Evolutionary conservation across 2,329 filamentous ascomycete species (phyloP).

Genomic region (Cladosporium sp.): DNA sequence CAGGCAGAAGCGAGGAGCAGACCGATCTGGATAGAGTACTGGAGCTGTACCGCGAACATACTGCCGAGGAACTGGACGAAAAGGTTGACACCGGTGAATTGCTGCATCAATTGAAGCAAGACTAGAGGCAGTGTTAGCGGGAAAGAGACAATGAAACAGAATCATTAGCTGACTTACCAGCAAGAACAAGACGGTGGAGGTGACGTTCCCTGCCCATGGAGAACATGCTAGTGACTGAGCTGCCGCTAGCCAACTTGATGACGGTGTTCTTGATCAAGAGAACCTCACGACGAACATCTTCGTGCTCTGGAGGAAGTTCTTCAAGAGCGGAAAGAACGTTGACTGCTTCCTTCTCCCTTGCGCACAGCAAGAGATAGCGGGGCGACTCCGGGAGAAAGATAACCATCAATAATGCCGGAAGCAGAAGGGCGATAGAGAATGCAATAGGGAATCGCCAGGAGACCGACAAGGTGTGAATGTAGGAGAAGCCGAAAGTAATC

Average conservation of each 20-base stretch:
- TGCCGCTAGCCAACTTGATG: conserved; percentile 5
- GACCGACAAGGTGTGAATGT: background rate
- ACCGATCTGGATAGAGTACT: conserved; percentile 17
- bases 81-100: conserved; percentile 14
- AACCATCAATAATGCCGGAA: conserved; percentile 10
- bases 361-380: conserved; percentile 12
- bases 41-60: conserved; percentile 18
- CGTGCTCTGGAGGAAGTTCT: conserved; percentile 8
- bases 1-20: conserved; percentile 23
- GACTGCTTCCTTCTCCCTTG: conserved; percentile 9
- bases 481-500: conserved; percentile 39
- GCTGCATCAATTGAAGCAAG: conserved; percentile 11
- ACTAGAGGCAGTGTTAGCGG: background rate
- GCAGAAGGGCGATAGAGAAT: conserved; percentile 8
- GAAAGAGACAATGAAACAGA: background rate
- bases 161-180: background rate
- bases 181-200: conserved; percentile 11
- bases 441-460: conserved; percentile 13
- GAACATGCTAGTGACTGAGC: conserved; percentile 4
- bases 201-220: conserved; percentile 11
- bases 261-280: conserved; percentile 13
- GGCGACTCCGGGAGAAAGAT: conserved; percentile 15
- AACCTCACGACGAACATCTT: conserved; percentile 10
- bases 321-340: conserved; percentile 10
- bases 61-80: conserved; percentile 14